Conservation (phyloP, 768 basidiomycete species). For the Leccinum olivaceopallidum region DNA sequence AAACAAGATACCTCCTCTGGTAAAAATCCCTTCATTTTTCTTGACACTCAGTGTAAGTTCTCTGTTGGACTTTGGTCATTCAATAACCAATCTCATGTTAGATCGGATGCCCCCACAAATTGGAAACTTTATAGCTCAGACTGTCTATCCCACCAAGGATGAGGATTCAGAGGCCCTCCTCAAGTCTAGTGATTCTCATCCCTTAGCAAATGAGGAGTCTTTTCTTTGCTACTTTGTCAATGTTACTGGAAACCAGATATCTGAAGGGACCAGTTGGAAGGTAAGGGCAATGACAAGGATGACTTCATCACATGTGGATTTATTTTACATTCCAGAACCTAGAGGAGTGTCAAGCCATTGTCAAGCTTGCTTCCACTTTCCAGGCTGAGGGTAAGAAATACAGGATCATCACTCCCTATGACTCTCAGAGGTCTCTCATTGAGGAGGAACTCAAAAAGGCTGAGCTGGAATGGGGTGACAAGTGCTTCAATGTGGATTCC, state of each 20-base stretch:
- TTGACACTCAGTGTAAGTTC: constrained; percentile 73
- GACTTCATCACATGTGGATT: neutral
- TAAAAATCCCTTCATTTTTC: constrained; percentile 45
- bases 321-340: constrained; percentile 48
- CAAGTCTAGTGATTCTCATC: constrained; percentile 51
- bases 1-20: constrained; percentile 18
- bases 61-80: neutral
- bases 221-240: constrained; percentile 70
- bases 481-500: constrained; percentile 74
- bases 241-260: constrained; percentile 41
- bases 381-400: constrained; percentile 50
- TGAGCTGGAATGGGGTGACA: constrained; percentile 62
- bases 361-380: constrained; percentile 59
- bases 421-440: constrained; percentile 62
- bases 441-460: constrained; percentile 53
- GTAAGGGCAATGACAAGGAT: constrained; percentile 24
- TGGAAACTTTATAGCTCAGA: constrained; percentile 68
- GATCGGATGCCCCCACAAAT: constrained; percentile 86
- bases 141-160: constrained; percentile 55
- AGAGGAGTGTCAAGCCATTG: constrained; percentile 53
- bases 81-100: constrained; percentile 29
- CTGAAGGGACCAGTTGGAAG: constrained; percentile 40
- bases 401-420: constrained; percentile 81
- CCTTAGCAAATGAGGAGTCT: constrained; percentile 40
- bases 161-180: constrained; percentile 38